Conservation (phyloP, 2,329 filamentous ascomycete species). For the Geosmithia morbida region DNA sequence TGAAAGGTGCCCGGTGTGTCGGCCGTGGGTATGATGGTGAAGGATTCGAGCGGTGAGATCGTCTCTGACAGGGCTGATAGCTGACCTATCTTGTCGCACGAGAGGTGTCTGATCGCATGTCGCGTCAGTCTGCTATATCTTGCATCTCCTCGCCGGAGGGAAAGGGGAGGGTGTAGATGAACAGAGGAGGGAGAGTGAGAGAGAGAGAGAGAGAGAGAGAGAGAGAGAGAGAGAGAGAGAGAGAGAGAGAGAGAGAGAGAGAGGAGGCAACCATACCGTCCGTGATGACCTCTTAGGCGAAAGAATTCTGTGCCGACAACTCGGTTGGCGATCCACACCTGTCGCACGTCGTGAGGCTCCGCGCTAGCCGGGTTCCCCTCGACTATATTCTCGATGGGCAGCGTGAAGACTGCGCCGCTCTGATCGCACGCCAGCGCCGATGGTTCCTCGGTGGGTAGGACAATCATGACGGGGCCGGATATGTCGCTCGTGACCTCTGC, state of each 20-base stretch:
- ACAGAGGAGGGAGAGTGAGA: background rate
- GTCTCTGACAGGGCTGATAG: conserved; percentile 68
- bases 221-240: background rate
- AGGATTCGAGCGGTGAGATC: conserved; percentile 72
- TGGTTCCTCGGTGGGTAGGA: conserved; percentile 60
- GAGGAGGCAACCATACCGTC: conserved; percentile 44
- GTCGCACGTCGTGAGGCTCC: conserved; percentile 88
- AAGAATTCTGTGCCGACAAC: conserved; percentile 70
- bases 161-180: too few relatives aligned
- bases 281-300: conserved; percentile 83
- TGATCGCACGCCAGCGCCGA: conserved; percentile 75
- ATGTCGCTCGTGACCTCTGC: conserved; percentile 65
- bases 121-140: too few relatives aligned
- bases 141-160: too few relatives aligned
- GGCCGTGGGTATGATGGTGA: conserved; percentile 48
- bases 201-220: background rate
- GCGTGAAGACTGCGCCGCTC: conserved; percentile 73
- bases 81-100: conserved; percentile 71
- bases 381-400: conserved; percentile 73
- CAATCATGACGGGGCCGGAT: conserved; percentile 67
- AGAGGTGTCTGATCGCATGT: conserved; percentile 81
- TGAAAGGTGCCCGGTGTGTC: conserved; percentile 60
- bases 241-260: background rate
- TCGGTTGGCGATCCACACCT: conserved; percentile 85
- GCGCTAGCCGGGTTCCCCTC: conserved; percentile 71